These are phyloP conservation scores for Schoenoplectus triqueter DNA, from an alignment of 202 grass and related monocot species.

Conservation along the genomic window DNA sequence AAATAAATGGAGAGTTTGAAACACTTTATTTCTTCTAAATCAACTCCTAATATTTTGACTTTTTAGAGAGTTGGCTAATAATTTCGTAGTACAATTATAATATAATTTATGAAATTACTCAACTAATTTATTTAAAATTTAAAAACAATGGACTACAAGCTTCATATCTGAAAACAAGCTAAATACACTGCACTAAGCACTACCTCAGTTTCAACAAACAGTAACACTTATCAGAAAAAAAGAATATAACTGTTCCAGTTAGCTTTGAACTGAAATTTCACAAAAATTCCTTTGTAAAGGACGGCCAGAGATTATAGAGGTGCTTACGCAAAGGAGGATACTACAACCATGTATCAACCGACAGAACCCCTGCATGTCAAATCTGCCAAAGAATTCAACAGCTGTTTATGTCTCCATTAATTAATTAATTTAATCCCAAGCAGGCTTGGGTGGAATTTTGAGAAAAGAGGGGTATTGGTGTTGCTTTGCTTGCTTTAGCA, in stretches of 20 bases:
- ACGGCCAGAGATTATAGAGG: not conserved
- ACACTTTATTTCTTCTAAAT: no score
- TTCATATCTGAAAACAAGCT: no score
- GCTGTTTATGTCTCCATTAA: slow-evolving; percentile 32
- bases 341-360: not conserved
- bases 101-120: no score
- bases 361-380: slow-evolving; percentile 34
- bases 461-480: not conserved
- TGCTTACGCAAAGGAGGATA: not conserved
- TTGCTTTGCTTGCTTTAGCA: not conserved
- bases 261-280: not conserved
- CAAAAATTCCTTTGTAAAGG: not conserved
- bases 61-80: no score
- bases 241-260: not conserved
- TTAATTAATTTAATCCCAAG: slow-evolving; percentile 27
- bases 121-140: no score
- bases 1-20: no score
- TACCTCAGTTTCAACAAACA: not conserved
- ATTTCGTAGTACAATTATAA: no score
- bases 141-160: no score
- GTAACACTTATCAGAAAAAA: not conserved
- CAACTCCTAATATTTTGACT: no score
- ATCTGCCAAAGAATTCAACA: slow-evolving; percentile 34
- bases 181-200: no score
- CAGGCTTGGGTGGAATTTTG: slow-evolving; percentile 39